Base-by-base conservation (phyloP, 2,329 filamentous ascomycete genomes). In the Alternaria gansuensis region DNA sequence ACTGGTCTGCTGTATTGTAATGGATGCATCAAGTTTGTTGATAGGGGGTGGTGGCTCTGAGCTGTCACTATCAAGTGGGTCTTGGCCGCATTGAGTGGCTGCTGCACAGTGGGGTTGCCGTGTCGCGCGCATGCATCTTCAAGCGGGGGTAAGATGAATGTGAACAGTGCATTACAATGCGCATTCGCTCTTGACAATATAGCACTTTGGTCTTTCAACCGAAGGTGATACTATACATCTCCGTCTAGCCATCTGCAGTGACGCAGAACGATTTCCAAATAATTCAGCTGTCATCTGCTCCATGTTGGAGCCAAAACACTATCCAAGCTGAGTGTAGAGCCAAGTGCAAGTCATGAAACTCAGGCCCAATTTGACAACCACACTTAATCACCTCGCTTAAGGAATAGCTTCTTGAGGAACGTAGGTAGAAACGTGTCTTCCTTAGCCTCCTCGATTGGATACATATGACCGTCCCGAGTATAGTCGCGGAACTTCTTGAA, bases 91-190 rank as follows among this genome's bases (percentile, higher is more conserved):
- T 50, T 55, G 44, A 36, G 45, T 21, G 45, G 23, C 31, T 36
- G 37, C 31, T 41, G 44, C 44, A 43, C 4, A 14, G 37, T 55
- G 45, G 45, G 23, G 29, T 41, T 36, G 49, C 53, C 29, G 53
- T 14, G 53, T 46, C 46, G 37, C 46, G 34, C 14, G 24, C 13
- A 29, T 10, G 53, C 46, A 51, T 46, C 4, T 45, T 6, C 21
- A 23, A 4, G 7, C 51, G n/a, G 29, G 1, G 2, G n/a, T 39
- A 21, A 2, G 8, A 17, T 39, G 36, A 39, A 2, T 29, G 9
- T 6, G 9, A 29, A 1, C 28, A 29, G 9, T 29, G 5, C 28
- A 29, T 29, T 29, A 29, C 28, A 3, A 29, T 29, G 5, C 5
- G 28, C 9, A 29, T 9, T 29, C 28, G 28, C 28, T 29, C 5